Conservation (phyloP, 1,284 basidiomycete genomes). For the Somion occarium region DNA sequence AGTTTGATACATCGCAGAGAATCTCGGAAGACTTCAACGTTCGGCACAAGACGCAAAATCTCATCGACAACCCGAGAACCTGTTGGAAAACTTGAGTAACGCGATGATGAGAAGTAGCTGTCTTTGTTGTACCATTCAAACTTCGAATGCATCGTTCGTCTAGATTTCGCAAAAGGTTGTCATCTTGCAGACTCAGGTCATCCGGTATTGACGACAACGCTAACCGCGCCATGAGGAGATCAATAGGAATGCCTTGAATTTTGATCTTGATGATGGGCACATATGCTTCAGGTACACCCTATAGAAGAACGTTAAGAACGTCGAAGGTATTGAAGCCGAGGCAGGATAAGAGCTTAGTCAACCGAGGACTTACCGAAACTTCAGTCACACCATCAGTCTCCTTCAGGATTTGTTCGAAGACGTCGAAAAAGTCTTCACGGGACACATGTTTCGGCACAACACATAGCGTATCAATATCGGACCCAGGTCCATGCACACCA, state of each 20-base stretch:
- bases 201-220: slow-evolving; percentile 86
- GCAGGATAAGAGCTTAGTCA: slow-evolving; percentile 6
- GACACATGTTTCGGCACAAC: slow-evolving; percentile 96
- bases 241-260: slow-evolving; percentile 90
- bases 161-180: slow-evolving; percentile 87
- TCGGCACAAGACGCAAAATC: slow-evolving; percentile 92
- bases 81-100: slow-evolving; percentile 25
- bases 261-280: slow-evolving; percentile 94
- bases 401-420: slow-evolving; percentile 88
- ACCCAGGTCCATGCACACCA: slow-evolving; percentile 94
- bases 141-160: slow-evolving; percentile 95
- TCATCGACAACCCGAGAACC: slow-evolving; percentile 96
- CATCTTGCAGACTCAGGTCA: slow-evolving; percentile 85
- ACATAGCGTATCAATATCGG: slow-evolving; percentile 98
- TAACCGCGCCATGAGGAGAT: slow-evolving; percentile 90
- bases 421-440: slow-evolving; percentile 92
- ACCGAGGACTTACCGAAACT: slow-evolving; percentile 67
- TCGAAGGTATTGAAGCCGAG: slow-evolving; percentile 7
- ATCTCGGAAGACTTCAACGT: slow-evolving; percentile 92
- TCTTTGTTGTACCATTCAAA: slow-evolving; percentile 66
- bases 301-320: slow-evolving; percentile 1
- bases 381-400: slow-evolving; percentile 85
- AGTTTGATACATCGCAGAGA: slow-evolving; percentile 94
- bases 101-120: slow-evolving; percentile 11
- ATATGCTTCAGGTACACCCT: slow-evolving; percentile 95